These are phyloP conservation scores for sunflower (Helianthus annuus) DNA, from an alignment of 129 eudicot species.

Conservation along the genomic window DNA sequence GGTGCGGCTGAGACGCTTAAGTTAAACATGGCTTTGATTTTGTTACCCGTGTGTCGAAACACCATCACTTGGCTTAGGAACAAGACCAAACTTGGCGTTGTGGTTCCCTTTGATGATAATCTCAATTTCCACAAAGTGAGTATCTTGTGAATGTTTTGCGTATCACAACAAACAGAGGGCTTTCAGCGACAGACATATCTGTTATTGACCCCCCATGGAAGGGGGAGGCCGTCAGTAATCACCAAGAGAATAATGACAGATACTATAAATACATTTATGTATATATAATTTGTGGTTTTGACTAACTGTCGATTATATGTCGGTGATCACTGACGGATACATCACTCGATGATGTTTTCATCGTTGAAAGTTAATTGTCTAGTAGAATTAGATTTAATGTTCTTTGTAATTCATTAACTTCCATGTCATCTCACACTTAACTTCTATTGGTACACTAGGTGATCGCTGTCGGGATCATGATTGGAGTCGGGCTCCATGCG, in stretches of 20 bases:
- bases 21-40: slow-evolving; percentile 66
- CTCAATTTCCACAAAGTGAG: slow-evolving; percentile 65
- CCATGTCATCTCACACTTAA: not conserved
- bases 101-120: slow-evolving; percentile 62
- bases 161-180: no score
- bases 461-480: slow-evolving; percentile 46
- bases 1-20: slow-evolving; percentile 69
- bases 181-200: no score
- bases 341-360: no score
- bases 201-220: no score
- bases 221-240: no score
- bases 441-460: slow-evolving; percentile 24
- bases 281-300: no score
- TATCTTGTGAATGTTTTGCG: not conserved
- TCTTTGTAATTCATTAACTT: not conserved
- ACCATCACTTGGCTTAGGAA: slow-evolving; percentile 62
- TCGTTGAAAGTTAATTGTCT: not conserved
- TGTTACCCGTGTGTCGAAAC: slow-evolving; percentile 66
- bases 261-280: no score
- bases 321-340: no score
- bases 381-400: no score
- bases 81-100: slow-evolving; percentile 49
- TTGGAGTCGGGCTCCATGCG: slow-evolving; percentile 56
- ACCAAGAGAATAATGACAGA: no score
- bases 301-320: no score